Conservation (phyloP, 495 filamentous ascomycete species). For the Margaritispora aquatica region DNA sequence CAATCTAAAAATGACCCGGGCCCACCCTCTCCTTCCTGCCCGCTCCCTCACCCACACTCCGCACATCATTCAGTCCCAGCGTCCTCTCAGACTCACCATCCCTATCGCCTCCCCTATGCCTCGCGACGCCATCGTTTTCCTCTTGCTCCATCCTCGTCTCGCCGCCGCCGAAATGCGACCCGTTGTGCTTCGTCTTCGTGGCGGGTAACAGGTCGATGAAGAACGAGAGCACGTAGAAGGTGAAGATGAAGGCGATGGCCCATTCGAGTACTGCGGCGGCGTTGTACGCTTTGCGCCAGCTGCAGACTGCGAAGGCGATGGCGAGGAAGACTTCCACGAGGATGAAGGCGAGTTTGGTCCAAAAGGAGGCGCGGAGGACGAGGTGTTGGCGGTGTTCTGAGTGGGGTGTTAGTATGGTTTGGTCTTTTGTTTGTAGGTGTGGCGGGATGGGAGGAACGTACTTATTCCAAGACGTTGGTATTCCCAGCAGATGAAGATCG, state of each 20-base stretch:
- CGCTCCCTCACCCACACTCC: constrained; percentile 3
- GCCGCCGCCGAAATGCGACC: neutral
- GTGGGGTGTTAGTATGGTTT: neutral
- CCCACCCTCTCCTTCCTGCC: constrained; percentile 2
- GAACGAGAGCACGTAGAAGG: constrained; percentile 84
- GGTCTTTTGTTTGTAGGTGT: neutral
- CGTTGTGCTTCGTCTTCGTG: constrained; percentile 46
- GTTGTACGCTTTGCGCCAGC: constrained; percentile 30
- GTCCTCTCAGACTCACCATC: constrained; percentile 14
- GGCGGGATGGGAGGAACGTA: constrained; percentile 22
- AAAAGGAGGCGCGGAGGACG: constrained; percentile 70
- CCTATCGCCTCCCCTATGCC: neutral
- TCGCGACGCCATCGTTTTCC: constrained; percentile 12
- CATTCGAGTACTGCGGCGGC: constrained; percentile 56
- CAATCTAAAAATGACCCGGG: too few relatives aligned
- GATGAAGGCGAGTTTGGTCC: constrained; percentile 75
- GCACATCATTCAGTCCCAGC: constrained; percentile 4
- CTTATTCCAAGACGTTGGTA: constrained; percentile 76
- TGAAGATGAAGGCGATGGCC: constrained; percentile 85
- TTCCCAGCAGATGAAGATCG: constrained; percentile 80
- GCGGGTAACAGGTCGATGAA: constrained; percentile 83
- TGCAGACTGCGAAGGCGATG: constrained; percentile 35
- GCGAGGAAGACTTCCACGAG: constrained; percentile 71
- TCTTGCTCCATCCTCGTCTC: constrained; percentile 21
- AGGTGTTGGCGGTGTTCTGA: constrained; percentile 63